Base-by-base conservation (phyloP, 306 rosid genomes). In the Prunus padus region DNA sequence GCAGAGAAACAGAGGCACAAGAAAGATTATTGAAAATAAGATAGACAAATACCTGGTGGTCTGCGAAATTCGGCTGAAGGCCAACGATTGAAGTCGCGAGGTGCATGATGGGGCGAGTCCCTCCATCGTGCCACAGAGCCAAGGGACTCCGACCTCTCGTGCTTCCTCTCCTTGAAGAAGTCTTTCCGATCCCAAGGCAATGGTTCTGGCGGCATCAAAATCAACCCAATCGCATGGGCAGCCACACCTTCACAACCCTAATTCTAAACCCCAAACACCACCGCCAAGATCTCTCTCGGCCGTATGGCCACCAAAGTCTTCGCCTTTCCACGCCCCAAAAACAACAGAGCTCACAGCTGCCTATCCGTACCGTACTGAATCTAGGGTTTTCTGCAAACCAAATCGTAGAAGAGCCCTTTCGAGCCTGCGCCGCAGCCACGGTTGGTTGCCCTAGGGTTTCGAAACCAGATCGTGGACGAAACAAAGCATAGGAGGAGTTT, bases 121-220 rank as follows among this genome's bases (percentile, higher is more conserved):
- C 96, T 87, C 98, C 98, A 96, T 92, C 98, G 84, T 10, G 88
- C 86, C 69, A 84, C 92, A 25, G 98, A 84, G 33, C 92, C 96
- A 18, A 84, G 33, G 61, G 98, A 83, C 62, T 96, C 99, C n/a
- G 96, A 85, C 84, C 96, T 83, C 73, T 92, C 99, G 85, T 89
- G 92, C 97, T 91, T 96, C 97, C 98, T 92, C 94, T 96, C 96
- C 90, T 89, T 95, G 85, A 90, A 87, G 82, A 86, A 87, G 81
- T 95, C 97, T 91, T 96, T 96, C 82, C 99, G 97, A 84, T 96
- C 98, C 91, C 94, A 92, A 78, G 97, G 93, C 78, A 96, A 76
- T 69, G 98, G 94, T 86, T 96, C 99, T 11, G 96, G 98, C 98
- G 99, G 99, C 99, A 96, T 96, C 89, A 89, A 96, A 83, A 84